Base-by-base conservation (phyloP, 352 stramenopile genomes). In the Pythium dissotocum region DNA sequence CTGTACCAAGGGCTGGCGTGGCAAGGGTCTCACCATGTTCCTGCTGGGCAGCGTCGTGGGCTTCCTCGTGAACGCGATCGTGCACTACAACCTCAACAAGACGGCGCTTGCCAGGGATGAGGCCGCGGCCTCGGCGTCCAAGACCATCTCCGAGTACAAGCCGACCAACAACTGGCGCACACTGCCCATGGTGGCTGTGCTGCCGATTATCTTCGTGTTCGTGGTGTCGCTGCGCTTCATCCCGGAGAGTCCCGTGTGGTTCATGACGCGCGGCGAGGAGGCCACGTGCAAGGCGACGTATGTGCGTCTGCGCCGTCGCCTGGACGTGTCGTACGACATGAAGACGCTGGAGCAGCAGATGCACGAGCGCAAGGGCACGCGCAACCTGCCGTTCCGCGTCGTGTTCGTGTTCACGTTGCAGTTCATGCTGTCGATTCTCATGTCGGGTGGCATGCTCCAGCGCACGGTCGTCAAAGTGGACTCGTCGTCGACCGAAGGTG, bases 1-100 rank as follows among this genome's bases (percentile, higher is more conserved):
- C 30, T 96, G 83, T 58, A 94, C 87, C 16, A 91, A 91, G 64
- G 88, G 87, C 28, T 94, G 87, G 86, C 86, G 82, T n/a, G 87
- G 88, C 49, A 96, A 96, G 73, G 89, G 84, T 44, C 74, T 93
- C 6, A 89, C 82, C 8, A 82, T 94, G 35, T 96, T 94, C 66
- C 66, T 93, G 32, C 77, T 96, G 42, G 88, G 88, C 9, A 87
- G 73, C 4, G 83, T 87, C 69, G 67, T 91, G 21, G 88, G 88
- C 13, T 91, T 82, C 72, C 71, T 93, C 28, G 75, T 86, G 24
- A 80, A 94, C 61, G 78, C 82, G 6, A 59, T 83, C 16, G 54
- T 95, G 55, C 79, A 90, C 69, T 67, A 71, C 5, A 87, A 80
- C 26, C 71, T 82, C 24, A 90, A 92, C 63, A 57, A 52, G 44